Base-by-base conservation (phyloP, 768 basidiomycete genomes). In the Favolaschia claudopus region DNA sequence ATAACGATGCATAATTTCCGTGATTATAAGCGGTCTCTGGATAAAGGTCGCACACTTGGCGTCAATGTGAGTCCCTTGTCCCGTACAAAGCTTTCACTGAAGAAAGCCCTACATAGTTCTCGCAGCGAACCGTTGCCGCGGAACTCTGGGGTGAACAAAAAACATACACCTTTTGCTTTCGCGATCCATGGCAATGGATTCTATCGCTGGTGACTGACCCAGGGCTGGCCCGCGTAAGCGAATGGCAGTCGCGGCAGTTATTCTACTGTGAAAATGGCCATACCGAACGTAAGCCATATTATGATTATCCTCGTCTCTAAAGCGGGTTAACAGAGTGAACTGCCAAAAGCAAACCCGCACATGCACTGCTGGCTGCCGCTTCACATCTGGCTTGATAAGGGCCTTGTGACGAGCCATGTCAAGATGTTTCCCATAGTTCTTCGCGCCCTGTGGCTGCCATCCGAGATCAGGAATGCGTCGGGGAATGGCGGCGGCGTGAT, bases 401-500 rank as follows among this genome's bases (percentile, higher is more conserved):
- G 39, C 9, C 9, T 40, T 10, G 39, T 40, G 10, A 40, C 39
- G 19, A 40, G 19, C 12, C 39, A 20, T 19, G 19, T 40, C 14
- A 69, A 66, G 36, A 72, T 66, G 54, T 67, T 69, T 53, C 73
- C 71, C 1, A 70, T 73, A 56, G n/a, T 73, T 7, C 36, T 73
- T 15, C 70, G 67, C 1, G 46, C 69, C 15, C 63, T 60, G 12
- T 73, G 65, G 64, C 70, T 74, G 25, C 73, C 71, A 38, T 19
- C 67, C 29, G 24, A 61, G 14, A 71, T 74, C 19, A 39, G 71
- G 20, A 74, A 74, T 60, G 70, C 61, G 3, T 73, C 73, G 27
- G 73, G 73, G 12, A 74, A 74, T 51, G 73, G 73, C 15, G 73
- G 73, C 19, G 71, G 72, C 8, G 47, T 71, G 10, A 49, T 74